Evolutionary conservation across 331 rosid species (phyloP).

Genomic region (Pyrus hybrid): DNA sequence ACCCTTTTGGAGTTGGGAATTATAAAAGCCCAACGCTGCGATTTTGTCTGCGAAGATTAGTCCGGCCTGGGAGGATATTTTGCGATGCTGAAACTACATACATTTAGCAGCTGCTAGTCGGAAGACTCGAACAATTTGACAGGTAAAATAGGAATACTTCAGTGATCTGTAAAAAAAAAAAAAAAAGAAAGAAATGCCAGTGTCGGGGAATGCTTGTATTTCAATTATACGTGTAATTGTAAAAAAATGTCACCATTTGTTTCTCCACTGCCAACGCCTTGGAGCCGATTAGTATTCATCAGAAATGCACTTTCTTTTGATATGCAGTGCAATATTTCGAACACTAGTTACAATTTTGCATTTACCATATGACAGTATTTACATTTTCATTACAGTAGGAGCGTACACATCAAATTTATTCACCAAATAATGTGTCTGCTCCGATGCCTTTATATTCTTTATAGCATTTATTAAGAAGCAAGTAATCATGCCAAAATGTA

Average conservation of each 20-base stretch:
- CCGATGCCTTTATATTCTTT: too few relatives aligned
- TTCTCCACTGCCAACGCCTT: background rate
- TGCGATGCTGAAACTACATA: constrained; percentile 11
- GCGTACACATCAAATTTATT: too few relatives aligned
- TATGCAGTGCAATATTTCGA: background rate
- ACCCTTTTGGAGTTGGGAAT: constrained; percentile 15
- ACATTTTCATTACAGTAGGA: too few relatives aligned
- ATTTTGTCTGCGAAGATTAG: background rate
- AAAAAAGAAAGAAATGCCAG: background rate
- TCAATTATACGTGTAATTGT: constrained; percentile 13
- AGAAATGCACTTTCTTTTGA: background rate
- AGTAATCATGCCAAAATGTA: too few relatives aligned
- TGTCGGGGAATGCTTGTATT: constrained; percentile 18
- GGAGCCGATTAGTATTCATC: background rate
- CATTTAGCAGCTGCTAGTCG: constrained; percentile 2
- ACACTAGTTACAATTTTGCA: too few relatives aligned
- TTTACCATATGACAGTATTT: too few relatives aligned
- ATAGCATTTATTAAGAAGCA: too few relatives aligned
- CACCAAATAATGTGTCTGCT: too few relatives aligned
- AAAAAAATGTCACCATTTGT: constrained; percentile 8
- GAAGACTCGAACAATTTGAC: background rate
- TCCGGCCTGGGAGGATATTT: constrained; percentile 13
- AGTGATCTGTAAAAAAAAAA: background rate
- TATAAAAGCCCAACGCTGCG: background rate
- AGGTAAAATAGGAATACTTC: constrained; percentile 1